Percentiles rank a stretch among this genome's conserved stretches.
Conservation (phyloP, 2,329 filamentous ascomycete species). For the Colletotrichum liaoningense region DNA sequence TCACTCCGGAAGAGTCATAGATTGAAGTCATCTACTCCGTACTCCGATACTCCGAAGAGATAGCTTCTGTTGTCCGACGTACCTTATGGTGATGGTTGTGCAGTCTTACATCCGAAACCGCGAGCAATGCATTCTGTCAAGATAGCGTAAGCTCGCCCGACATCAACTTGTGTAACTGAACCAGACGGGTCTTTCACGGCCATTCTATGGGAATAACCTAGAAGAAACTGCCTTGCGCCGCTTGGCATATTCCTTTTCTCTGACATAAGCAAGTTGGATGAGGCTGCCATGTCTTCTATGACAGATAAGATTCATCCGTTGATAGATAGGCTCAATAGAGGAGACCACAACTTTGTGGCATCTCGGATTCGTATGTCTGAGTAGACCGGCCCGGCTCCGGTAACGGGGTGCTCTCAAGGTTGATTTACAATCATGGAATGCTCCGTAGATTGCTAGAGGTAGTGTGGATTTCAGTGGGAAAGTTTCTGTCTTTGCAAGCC, state of each 20-base stretch:
- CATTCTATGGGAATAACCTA: neutral
- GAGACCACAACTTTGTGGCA: neutral
- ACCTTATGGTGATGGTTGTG: neutral
- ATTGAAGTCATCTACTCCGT: neutral
- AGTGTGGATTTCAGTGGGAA: neutral
- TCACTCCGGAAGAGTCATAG: neutral
- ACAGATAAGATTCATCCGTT: neutral
- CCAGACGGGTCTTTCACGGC: neutral
- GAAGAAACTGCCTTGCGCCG: neutral
- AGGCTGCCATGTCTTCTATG: neutral
- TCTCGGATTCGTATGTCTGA: neutral
- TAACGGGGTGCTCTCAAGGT: slow-evolving; percentile 18
- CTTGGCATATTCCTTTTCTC: neutral
- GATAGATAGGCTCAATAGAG: neutral
- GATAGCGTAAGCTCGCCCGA: neutral
- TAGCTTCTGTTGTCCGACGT: neutral
- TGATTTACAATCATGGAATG: neutral
- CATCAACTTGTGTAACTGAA: neutral
- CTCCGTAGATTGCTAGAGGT: neutral
- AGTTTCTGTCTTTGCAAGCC: neutral
- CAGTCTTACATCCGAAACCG: too few species aligned
- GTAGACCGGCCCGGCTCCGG: slow-evolving; percentile 13
- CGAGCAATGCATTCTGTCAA: neutral
- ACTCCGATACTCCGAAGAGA: neutral
- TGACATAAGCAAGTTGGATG: neutral